Percentiles rank a stretch among this genome's conserved stretches.
These are phyloP conservation scores for Suillus placidus DNA, from an alignment of 768 basidiomycete species.

Conservation along the genomic window DNA sequence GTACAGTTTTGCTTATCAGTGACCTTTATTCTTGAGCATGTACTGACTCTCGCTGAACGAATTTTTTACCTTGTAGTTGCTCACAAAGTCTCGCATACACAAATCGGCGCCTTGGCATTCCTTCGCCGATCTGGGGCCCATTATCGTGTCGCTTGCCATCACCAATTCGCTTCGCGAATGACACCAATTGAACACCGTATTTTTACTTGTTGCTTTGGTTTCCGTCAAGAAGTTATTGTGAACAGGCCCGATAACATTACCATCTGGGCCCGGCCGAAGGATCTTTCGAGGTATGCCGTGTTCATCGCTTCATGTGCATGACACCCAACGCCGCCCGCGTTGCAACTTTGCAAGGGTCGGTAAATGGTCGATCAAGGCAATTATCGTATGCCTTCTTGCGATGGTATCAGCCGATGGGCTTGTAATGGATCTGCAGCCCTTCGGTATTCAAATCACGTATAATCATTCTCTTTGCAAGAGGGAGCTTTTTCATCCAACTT, in stretches of 20 bases:
- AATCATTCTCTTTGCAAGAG: neutral
- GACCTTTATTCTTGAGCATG: neutral
- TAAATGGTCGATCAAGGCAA: neutral
- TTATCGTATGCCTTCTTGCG: neutral
- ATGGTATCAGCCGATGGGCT: neutral
- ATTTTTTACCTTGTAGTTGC: neutral
- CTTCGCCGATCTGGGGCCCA: neutral
- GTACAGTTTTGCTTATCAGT: neutral
- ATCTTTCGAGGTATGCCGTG: neutral
- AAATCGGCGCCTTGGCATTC: neutral
- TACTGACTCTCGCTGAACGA: neutral
- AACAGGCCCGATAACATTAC: neutral
- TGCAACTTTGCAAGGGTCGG: neutral
- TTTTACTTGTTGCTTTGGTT: conserved; percentile 4
- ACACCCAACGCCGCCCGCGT: neutral
- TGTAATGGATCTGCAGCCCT: neutral
- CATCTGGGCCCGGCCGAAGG: neutral
- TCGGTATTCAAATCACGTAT: neutral
- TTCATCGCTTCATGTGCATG: neutral
- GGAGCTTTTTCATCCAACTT: neutral
- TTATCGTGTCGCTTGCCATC: neutral
- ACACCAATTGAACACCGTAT: neutral
- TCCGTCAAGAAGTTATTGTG: neutral
- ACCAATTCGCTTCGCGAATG: neutral
- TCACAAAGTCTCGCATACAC: neutral